These are phyloP conservation scores for Pseudoturritis turrita DNA, from an alignment of 345 rosid genomes.

Conservation along the genomic window DNA sequence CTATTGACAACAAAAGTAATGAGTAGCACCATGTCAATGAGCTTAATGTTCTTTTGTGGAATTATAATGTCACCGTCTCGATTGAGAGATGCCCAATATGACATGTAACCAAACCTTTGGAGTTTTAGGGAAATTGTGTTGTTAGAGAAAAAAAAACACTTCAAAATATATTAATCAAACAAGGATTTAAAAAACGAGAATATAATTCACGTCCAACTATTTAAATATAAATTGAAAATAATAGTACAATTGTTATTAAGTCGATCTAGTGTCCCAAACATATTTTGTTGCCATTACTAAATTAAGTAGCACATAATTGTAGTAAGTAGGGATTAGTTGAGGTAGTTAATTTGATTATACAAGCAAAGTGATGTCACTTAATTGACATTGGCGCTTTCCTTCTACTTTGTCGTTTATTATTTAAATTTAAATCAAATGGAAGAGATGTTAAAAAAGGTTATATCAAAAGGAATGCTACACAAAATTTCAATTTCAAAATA, in stretches of 20 bases:
- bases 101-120: conserved; percentile 15
- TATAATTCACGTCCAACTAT: not conserved
- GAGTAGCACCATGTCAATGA: conserved; percentile 19
- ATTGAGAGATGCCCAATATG: conserved; percentile 17
- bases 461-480: not conserved
- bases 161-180: not conserved
- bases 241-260: not conserved
- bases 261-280: not conserved
- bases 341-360: conserved; percentile 12
- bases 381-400: conserved; percentile 11
- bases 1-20: not conserved
- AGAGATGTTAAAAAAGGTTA: not conserved
- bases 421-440: not conserved
- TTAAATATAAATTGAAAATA: not conserved
- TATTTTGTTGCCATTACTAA: not conserved
- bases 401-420: conserved; percentile 7
- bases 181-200: not conserved
- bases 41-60: conserved; percentile 14
- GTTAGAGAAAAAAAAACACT: not conserved
- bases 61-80: conserved; percentile 15
- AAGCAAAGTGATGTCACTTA: conserved; percentile 12
- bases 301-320: conserved; percentile 17
- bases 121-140: not conserved
- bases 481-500: not conserved
- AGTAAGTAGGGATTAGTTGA: conserved; percentile 28